Evolutionary conservation across 495 filamentous ascomycete species (phyloP).

Genomic region (Lentithecium fluviatile): DNA sequence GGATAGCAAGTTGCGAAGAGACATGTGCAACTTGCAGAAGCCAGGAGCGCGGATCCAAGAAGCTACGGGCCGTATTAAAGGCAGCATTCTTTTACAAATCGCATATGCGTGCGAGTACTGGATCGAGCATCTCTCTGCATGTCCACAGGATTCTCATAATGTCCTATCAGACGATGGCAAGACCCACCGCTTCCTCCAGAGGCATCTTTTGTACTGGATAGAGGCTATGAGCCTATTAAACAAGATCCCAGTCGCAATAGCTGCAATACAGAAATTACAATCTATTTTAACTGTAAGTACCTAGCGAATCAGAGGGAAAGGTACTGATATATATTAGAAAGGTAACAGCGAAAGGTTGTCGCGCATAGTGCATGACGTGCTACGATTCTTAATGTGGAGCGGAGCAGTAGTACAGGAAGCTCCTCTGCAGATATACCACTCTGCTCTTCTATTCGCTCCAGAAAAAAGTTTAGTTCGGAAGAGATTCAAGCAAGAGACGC

Average conservation of each 20-base stretch:
- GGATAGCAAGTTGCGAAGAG: constrained; percentile 22
- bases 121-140: constrained; percentile 11
- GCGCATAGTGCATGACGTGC: constrained; percentile 36
- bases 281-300: constrained; percentile 5
- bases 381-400: constrained; percentile 41
- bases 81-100: constrained; percentile 12
- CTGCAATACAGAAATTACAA: constrained; percentile 8
- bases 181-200: constrained; percentile 42
- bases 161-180: constrained; percentile 18
- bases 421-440: constrained; percentile 40
- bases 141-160: constrained; percentile 23
- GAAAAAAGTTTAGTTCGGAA: constrained; percentile 36
- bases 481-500: constrained; percentile 13
- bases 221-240: constrained; percentile 47
- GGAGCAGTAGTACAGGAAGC: constrained; percentile 32
- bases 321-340: constrained; percentile 2
- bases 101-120: constrained; percentile 20
- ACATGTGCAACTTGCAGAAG: constrained; percentile 36
- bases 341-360: constrained; percentile 1
- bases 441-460: constrained; percentile 44
- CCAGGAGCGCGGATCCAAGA: constrained; percentile 8
- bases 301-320: constrained; percentile 4
- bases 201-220: constrained; percentile 51
- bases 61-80: background rate
- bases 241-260: constrained; percentile 20